Evolutionary conservation across 352 stramenopile genomes (phyloP).

Genomic region (Pythium folliculosum): DNA sequence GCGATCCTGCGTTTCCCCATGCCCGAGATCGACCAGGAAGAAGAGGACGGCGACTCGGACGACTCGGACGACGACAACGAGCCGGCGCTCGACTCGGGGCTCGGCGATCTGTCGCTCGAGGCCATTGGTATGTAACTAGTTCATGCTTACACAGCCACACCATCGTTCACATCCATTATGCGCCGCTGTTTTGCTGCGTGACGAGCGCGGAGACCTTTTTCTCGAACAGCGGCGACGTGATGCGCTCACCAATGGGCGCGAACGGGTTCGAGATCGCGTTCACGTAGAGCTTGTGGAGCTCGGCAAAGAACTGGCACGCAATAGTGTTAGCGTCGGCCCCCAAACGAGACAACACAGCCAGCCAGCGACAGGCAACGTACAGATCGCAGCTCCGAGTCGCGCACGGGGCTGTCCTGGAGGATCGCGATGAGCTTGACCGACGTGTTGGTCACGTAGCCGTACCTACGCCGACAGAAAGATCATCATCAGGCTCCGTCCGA

Average conservation of each 20-base stretch:
- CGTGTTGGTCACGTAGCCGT: constrained; percentile 87
- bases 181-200: constrained; percentile 56
- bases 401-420: constrained; percentile 69
- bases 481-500: neutral
- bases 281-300: constrained; percentile 87
- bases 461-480: constrained; percentile 31
- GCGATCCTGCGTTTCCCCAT: constrained; percentile 96
- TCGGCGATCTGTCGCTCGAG: constrained; percentile 70
- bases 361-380: constrained; percentile 32
- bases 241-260: constrained; percentile 75
- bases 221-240: constrained; percentile 79
- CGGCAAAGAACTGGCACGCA: constrained; percentile 69
- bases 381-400: constrained; percentile 76
- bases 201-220: constrained; percentile 79
- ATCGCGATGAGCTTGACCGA: constrained; percentile 83
- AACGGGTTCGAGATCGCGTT: constrained; percentile 89
- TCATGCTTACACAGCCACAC: neutral
- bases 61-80: constrained; percentile 47
- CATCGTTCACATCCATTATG: constrained; percentile 15
- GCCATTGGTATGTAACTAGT: constrained; percentile 53
- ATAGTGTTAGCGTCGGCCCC: neutral
- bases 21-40: constrained; percentile 94
- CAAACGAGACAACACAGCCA: neutral
- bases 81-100: constrained; percentile 42
- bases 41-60: constrained; percentile 56